Percentiles rank a stretch among this genome's conserved stretches.
These are phyloP conservation scores for Acacia crassicarpa DNA, from an alignment of 306 rosid species.

Conservation along the genomic window DNA sequence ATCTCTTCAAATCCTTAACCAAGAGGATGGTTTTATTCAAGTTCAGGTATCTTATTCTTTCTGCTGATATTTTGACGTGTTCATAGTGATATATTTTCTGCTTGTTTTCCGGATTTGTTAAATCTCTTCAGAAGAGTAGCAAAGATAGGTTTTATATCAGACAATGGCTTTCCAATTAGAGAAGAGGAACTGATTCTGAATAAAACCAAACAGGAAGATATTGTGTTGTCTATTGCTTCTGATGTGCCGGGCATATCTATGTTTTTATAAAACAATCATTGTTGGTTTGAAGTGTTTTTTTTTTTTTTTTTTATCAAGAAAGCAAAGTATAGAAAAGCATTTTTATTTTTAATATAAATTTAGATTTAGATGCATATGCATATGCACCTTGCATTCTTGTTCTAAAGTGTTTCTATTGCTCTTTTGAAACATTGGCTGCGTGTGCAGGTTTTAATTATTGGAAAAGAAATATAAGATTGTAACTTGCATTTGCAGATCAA, in stretches of 20 bases:
- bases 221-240: background rate
- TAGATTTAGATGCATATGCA: conserved; percentile 2
- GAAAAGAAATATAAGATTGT: conserved; percentile 13
- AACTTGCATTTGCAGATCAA: conserved; percentile 65
- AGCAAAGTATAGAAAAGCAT: background rate
- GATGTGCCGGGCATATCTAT: background rate
- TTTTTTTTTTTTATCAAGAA: background rate
- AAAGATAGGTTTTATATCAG: background rate
- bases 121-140: background rate
- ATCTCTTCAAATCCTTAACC: conserved; percentile 88
- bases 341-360: background rate
- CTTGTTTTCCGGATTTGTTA: background rate
- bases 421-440: background rate
- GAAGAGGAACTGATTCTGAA: background rate
- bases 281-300: background rate
- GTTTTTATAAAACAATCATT: background rate
- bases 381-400: background rate
- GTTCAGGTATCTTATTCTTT: conserved; percentile 65
- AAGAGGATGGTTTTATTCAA: conserved; percentile 83
- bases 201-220: background rate
- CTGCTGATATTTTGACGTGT: background rate
- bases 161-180: background rate
- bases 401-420: background rate
- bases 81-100: background rate
- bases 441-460: conserved; percentile 27